Conservation (phyloP, 495 filamentous ascomycete species). For the Neurospora terricola region DNA sequence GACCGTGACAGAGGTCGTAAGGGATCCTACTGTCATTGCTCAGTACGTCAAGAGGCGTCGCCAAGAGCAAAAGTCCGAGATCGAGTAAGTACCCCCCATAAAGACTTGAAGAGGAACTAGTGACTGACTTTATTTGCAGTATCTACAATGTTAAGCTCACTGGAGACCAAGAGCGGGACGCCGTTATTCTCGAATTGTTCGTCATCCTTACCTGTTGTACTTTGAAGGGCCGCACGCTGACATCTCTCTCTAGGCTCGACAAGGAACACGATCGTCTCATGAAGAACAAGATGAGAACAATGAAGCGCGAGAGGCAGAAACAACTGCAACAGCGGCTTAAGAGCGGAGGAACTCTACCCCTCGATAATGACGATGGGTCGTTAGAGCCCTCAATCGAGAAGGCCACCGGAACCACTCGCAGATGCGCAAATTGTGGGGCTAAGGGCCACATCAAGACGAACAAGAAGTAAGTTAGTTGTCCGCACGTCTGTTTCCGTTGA, state of each 20-base stretch:
- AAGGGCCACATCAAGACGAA: conserved; percentile 99
- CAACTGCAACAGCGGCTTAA: conserved; percentile 37
- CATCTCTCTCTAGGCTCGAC: conserved; percentile 42
- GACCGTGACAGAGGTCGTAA: conserved; percentile 50
- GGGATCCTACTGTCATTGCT: conserved; percentile 64
- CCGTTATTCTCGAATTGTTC: conserved; percentile 23
- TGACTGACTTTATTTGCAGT: conserved; percentile 23
- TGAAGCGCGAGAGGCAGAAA: conserved; percentile 86
- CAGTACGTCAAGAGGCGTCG: conserved; percentile 46
- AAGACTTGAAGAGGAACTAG: background rate
- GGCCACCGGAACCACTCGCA: conserved; percentile 63
- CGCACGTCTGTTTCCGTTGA: background rate
- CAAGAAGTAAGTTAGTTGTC: conserved; percentile 61
- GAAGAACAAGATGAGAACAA: conserved; percentile 82
- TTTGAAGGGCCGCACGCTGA: background rate
- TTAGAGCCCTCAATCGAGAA: conserved; percentile 42
- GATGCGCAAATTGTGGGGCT: conserved; percentile 94
- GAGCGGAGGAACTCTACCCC: conserved; percentile 26
- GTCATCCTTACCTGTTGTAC: conserved; percentile 1
- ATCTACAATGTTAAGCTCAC: conserved; percentile 50
- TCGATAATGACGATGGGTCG: conserved; percentile 25
- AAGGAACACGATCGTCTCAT: conserved; percentile 72
- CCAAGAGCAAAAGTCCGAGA: conserved; percentile 52
- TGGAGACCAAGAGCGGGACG: conserved; percentile 56
- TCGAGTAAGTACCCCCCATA: conserved; percentile 42